Evolutionary conservation across 495 filamentous ascomycete genomes (phyloP), one percentile per base, ranked within the genome.

Genomic region (Choiromyces venosus): DNA sequence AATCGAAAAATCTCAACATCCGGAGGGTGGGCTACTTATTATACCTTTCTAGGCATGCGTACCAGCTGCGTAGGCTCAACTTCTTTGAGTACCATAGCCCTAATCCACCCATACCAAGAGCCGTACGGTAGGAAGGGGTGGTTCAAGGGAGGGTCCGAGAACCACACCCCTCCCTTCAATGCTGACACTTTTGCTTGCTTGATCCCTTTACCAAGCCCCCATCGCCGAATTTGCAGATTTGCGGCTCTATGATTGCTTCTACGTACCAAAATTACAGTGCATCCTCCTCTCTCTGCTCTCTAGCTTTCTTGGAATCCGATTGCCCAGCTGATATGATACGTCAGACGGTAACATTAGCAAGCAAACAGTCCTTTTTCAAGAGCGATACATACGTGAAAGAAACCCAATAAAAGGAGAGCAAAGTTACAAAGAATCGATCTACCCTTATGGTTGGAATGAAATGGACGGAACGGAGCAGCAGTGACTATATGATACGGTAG

Each of bases 251-350:
- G 46, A 67, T 46, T 72, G 65, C 66, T 71, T 70, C 68, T 70
- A 52, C 75, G 52, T 76, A 76, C 75, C 75, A 69, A 77, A 77
- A 77, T 77, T 76, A 69, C 67, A 72, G 52, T 61, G n/a, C 52
- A 29, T 33, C 52, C 52, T 61, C 10, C 69, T 61, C 70, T 46
- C 74, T 77, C 69, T 72, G 29, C 61, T 70, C 40, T 65, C 69
- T 71, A 64, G 69, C 65, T 67, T 75, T 67, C 25, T 29, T 61
- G 52, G 74, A 68, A 67, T 35, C 42, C 69, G 75, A 70, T 77
- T 73, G 75, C 44, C 75, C 75, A 77, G 72, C 56, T 77, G 75
- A 77, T 77, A 77, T 70, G 75, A 77, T 77, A 77, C 75, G 75
- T 77, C 70, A 77, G 75, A 71, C 68, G 52, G 52, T 29, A 61